Evolutionary conservation across 495 filamentous ascomycete genomes (phyloP), one percentile per base, ranked within the genome.

Genomic region (Penicillium diatomitis): DNA sequence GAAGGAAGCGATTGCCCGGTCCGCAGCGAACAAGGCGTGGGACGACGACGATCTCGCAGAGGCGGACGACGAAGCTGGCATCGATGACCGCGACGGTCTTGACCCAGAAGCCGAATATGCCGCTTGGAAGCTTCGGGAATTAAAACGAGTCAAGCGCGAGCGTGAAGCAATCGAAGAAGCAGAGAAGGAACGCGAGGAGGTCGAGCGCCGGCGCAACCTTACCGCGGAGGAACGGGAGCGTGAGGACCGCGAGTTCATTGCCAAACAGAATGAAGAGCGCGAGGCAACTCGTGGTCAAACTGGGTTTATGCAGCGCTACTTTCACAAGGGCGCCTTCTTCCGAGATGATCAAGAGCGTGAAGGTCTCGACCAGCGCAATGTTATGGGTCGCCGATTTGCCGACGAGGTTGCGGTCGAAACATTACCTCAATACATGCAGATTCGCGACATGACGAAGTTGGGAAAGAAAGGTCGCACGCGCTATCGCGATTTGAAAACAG

Each of bases 241-340:
- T 27, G 92, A 99, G 61, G 94, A 99, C 60, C 74, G 81, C 45
- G 84, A 78, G 47, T 90, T 82, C 62, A 64, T 96, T 10, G 78
- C 81, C 5, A 71, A 74, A 56, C 91, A 96, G 68, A 83, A 84
- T 49, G 89, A 90, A 55, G 92, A 97, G 54, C 73, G 75, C 39
- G 88, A 87, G 54, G 89, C 91, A 11, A 70, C 71, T 33, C 82
- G 84, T 34, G 92, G 90, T 37, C 85, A 95, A 73, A 86, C 90
- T 73, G 76, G 77, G 1, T 96, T 81, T 63, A 87, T 97, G 87
- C 90, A 95, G 64, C 90, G 91, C 63, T 97, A 96, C 68, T 89
- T 85, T 63, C 92, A 99, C 74, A 91, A 90, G 73, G 92, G 92
- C 43, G 92, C 92, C 28, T 98, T 96, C 72, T 97, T 86, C 70